Base-by-base conservation (phyloP, 495 filamentous ascomycete species). In the Cudoniella acicularis region DNA sequence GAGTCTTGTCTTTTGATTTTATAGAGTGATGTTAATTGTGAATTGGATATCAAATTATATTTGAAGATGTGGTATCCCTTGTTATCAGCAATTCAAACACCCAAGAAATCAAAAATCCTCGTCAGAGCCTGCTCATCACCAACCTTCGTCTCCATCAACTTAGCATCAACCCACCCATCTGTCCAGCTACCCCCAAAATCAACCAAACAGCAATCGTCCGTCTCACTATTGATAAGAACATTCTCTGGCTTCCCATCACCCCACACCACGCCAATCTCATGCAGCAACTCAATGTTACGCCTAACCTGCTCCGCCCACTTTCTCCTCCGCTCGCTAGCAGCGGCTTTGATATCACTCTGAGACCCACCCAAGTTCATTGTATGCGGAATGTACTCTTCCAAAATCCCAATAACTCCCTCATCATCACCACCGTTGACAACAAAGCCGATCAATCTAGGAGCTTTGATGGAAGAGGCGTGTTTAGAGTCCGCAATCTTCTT, bases 171-270 rank as follows among this genome's bases (percentile, higher is more conserved):
- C 60, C 64, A 68, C 41, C 64, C 51, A n/a, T 56, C 23, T 47
- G 66, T 68, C 30, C 53, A 65, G 48, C 63, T 52, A 55, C 63
- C 61, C 6, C 54, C 63, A 60, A 65, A 65, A 54, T 65, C 63
- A 56, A 66, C 45, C 18, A 48, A 48, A 1, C 66, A 48, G 18
- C 45, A 10, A 48, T 11, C 45, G 18, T 48, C 18, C 20, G 45
- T 48, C 18, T 45, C 52, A 42, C 9, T 43, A 61, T 68, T 59
- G 43, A 67, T 51, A 49, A 69, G 54, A 49, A 69, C 63, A 55
- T 69, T 69, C 48, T 57, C 54, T 41, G 67, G 45, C 56, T 67
- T 67, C 56, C 50, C 67, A 64, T 69, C 65, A 49, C 67, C 67
- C 67, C 67, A 69, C 36, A 67, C 52, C 25, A 69, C 66, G 25